Conservation (phyloP, 1,139 yeast species). For the Scheffersomyces segobiensis region DNA sequence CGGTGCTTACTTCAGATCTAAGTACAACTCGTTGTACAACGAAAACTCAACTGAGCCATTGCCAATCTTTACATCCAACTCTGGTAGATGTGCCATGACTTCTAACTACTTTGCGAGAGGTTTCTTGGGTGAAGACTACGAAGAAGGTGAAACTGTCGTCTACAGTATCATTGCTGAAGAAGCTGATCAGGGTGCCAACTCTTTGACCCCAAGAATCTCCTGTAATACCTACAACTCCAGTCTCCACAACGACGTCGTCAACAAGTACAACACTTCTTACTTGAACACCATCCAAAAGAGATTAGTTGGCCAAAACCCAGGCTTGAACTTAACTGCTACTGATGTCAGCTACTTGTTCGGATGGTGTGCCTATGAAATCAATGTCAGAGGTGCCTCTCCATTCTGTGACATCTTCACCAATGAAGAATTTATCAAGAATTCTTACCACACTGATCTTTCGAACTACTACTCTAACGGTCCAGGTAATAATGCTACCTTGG, state of each 20-base stretch:
- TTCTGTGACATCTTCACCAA: conserved; percentile 52
- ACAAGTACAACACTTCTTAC: conserved; percentile 20
- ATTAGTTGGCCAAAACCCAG: conserved; percentile 38
- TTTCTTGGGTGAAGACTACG: conserved; percentile 28
- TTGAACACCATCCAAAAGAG: conserved; percentile 37
- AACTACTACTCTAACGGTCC: conserved; percentile 33
- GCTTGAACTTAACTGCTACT: conserved; percentile 33
- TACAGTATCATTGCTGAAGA: conserved; percentile 12
- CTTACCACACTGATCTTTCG: conserved; percentile 44
- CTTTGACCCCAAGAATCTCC: conserved; percentile 21
- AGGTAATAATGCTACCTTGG: conserved; percentile 22
- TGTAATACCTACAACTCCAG: conserved; percentile 26
- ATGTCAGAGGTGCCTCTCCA: conserved; percentile 46
- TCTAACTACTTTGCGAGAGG: conserved; percentile 18
- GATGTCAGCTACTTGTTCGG: conserved; percentile 44
- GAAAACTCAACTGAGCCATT: conserved; percentile 13
- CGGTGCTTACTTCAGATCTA: conserved; percentile 16
- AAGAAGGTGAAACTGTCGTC: conserved; percentile 3
- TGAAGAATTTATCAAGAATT: conserved; percentile 45
- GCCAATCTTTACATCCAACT: conserved; percentile 16
- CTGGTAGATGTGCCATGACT: conserved; percentile 16
- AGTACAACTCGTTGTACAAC: conserved; percentile 17
- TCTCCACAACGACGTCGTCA: conserved; percentile 16
- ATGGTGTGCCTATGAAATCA: conserved; percentile 56
- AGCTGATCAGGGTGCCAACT: conserved; percentile 17